A percentile compares a stretch with the other conserved stretches of the same genome.
These are phyloP conservation scores for Ogataea corticis DNA, from an alignment of 805 yeast species.

Conservation along the genomic window DNA sequence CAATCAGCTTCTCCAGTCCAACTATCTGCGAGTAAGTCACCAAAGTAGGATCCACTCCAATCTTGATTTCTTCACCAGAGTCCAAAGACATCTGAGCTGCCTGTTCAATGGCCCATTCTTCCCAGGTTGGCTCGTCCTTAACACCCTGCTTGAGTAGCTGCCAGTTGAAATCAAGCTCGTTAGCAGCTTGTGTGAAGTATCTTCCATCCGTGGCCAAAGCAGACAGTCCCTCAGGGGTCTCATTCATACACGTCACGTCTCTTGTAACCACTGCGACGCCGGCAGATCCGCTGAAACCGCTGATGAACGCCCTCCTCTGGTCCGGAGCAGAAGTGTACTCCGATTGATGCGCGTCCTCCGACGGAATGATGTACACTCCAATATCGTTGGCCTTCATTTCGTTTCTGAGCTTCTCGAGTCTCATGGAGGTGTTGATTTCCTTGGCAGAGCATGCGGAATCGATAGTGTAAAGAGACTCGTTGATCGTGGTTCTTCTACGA, in stretches of 20 bases:
- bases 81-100: constrained; percentile 52
- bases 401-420: constrained; percentile 60
- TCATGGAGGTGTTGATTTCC: constrained; percentile 56
- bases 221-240: constrained; percentile 53
- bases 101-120: constrained; percentile 54
- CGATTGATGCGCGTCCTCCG: constrained; percentile 66
- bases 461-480: constrained; percentile 17
- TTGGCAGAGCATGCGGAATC: constrained; percentile 35
- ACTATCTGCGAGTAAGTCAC: constrained; percentile 40
- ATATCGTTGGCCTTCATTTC: constrained; percentile 60
- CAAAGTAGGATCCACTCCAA: constrained; percentile 52
- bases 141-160: constrained; percentile 52
- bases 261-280: constrained; percentile 61
- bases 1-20: constrained; percentile 35
- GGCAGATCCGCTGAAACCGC: constrained; percentile 63
- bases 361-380: constrained; percentile 66
- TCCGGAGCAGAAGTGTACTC: constrained; percentile 57
- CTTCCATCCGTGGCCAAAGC: constrained; percentile 62
- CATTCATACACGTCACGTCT: constrained; percentile 51
- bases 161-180: constrained; percentile 65
- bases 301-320: constrained; percentile 55
- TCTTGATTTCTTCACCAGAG: constrained; percentile 36
- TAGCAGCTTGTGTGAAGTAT: constrained; percentile 57
- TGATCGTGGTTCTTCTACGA: constrained; percentile 31
- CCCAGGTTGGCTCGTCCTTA: constrained; percentile 53